Evolutionary conservation across 768 basidiomycete species (phyloP), one percentile per base, ranked within the genome.

Genomic region (Leccinum truebloodii): DNA sequence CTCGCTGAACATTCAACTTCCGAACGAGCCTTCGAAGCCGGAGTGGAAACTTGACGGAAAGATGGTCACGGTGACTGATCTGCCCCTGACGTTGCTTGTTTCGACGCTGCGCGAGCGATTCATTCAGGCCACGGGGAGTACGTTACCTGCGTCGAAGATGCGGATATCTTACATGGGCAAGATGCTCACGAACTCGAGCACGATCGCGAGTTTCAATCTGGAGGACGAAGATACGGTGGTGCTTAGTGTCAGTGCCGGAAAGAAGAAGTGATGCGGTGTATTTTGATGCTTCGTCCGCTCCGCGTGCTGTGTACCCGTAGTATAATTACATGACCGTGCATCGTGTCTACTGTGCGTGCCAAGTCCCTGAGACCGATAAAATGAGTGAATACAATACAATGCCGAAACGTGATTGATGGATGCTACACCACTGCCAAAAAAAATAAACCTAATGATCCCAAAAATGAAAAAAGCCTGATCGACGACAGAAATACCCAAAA

Each of bases 41-140:
- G 95, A 96, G 74, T 96, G 92, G 92, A 95, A 96, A 69, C 79
- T 97, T 57, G 86, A 96, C 68, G 95, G 95, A 0, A 81, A 80
- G 55, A 77, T 86, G 44, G 85, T 95, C 60, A 86, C 86, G 10
- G 81, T 99, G 59, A 82, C 86, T 1, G 94, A 97, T 59, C 76
- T 98, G 34, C 91, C 94, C 10, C 82, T 97, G 67, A 94, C 84
- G 59, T 76, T 94, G 50, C 77, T 95, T 50, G 90, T 98, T 59
- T 92, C 93, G 7, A 91, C 93, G 3, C 79, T 99, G 22, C 88
- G 96, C 46, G 95, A 98, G 72, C 87, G 94, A 57, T 92, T 98
- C 59, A 77, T 90, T 62, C 84, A 86, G 62, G 83, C 86, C 56
- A 87, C 90, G 24, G 92, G 88, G 58, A 92, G 89, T 69, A 80